Base-by-base conservation (phyloP, 2,329 filamentous ascomycete genomes). In the Microsporum ferrugineum region DNA sequence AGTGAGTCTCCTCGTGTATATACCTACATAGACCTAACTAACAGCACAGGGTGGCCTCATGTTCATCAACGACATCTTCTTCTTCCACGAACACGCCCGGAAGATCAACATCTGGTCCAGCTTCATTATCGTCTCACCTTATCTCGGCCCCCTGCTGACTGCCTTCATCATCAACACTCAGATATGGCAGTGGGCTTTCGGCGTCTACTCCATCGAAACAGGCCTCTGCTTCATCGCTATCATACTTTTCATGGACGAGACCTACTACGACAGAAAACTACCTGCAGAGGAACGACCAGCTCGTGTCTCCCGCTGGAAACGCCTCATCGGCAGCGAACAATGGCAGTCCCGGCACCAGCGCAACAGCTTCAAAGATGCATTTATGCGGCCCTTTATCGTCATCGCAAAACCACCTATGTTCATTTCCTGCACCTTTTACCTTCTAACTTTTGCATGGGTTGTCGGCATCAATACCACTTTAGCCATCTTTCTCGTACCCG, bases 381-480 rank as follows among this genome's bases (percentile, higher is more conserved):
- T 70, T 7, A 71, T 73, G 66, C 68, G 73, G 0, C 73, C 73
- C 0, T 4, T 76, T 7, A 68, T 70, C 2, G 72, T 75, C 3
- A 67, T 77, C 41, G 60, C 67, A 53, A 77, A 78, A 53, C 71
- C 72, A 1, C 71, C 74, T 0, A 71, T 78, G 1, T 65, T 75
- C 41, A 60, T 75, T 0, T 66, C 69, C 0, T 65, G 63, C 1
- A 39, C 77, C 6, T 76, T 75, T 61, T 77, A 77, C 61, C 63
- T 75, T 31, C 63, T 77, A 12, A 75, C 70, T 2, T 76, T 75
- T 63, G 73, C 73, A 0, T 76, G 74, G 74, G 71, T 76, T 29
- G 70, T 75, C 23, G 81, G 80, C 4, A 80, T 84, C 68, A 83
- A 84, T 66, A 82, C 80, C 0, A 82, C 81, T 0, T 72, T 82